Base-by-base conservation (phyloP, 331 rosid genomes). In the Ulmus americana region DNA sequence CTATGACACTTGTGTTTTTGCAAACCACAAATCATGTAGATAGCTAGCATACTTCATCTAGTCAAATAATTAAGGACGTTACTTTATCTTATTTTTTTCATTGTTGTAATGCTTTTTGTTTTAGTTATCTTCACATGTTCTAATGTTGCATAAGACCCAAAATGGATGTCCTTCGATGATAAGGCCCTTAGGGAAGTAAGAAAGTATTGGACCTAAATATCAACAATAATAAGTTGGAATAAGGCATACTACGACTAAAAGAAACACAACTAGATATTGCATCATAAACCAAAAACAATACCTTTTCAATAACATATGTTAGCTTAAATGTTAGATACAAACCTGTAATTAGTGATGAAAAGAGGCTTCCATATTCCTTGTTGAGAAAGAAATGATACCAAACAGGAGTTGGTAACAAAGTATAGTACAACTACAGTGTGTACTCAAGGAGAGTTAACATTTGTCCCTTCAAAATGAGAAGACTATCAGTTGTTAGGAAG, bases 361-460 rank as follows among this genome's bases (percentile, higher is more conserved):
- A 89, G 81, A 92, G 82, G 77, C 95, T 82, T 67, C 95, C 98
- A 65, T 83, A 76, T 18, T 83, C 91, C 73, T 79, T 86, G 86
- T 92, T 85, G 70, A 89, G 77, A 80, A 87, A 89, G 82, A 92
- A 89, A 6, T 86, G 83, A 69, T 89, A 89, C 97, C 97, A 92
- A 59, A 89, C 91, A 16, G 98, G 95, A 48, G 91, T 71, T 49
- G 98, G 94, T 79, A 92, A 67, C 60, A 89, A 73, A n/a, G 86
- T 83, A 64, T 91, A 95, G 68, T 89, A 89, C 66, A 89, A 68
- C 47, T 89, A 81, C 74, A 89, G 81, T 3, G 82, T 20, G 71
- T 89, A 84, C 80, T 92, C 97, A 51, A 89, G 64, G 22, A 89
- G 74, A 47, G 97, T 92, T 71, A 92, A 77, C 70, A 86, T 71